phyloP scores from a whole-genome alignment of 208 protist species.

The Vickermania spadyakhi region DNA sequence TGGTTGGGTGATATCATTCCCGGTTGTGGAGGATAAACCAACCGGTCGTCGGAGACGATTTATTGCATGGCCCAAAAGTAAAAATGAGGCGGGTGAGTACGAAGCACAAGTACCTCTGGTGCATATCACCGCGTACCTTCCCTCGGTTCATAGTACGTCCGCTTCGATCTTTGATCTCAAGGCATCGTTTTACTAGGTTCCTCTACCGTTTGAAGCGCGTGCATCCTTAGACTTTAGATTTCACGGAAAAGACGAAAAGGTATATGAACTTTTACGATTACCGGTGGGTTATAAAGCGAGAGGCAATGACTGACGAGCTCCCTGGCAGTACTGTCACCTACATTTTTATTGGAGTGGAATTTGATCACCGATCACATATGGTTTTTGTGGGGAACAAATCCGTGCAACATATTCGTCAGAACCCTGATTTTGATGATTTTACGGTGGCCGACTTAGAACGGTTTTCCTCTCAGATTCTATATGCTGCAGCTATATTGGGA shows the following conservation, averaged over 20 bases:
- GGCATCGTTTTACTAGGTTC: background rate
- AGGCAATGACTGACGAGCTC: background rate
- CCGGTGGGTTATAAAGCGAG: background rate
- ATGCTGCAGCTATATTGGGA: too few relatives aligned
- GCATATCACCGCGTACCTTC: background rate
- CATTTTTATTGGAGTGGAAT: too few relatives aligned
- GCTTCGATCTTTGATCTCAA: background rate
- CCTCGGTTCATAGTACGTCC: background rate
- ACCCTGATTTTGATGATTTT: background rate
- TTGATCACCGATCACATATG: too few relatives aligned
- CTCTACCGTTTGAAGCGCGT: background rate
- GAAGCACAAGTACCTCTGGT: background rate
- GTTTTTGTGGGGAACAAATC: background rate
- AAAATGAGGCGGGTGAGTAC: constrained; percentile 1
- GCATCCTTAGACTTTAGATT: background rate
- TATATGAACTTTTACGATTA: background rate
- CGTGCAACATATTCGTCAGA: background rate
- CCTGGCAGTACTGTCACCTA: background rate
- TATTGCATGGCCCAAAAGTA: background rate
- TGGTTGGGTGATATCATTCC: background rate
- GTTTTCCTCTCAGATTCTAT: too few relatives aligned
- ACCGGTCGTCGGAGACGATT: background rate
- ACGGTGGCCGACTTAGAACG: too few relatives aligned
- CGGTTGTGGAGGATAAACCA: background rate
- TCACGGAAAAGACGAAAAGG: background rate